Conservation (phyloP, 2,329 filamentous ascomycete species). For the Zymoseptoria tritici region DNA sequence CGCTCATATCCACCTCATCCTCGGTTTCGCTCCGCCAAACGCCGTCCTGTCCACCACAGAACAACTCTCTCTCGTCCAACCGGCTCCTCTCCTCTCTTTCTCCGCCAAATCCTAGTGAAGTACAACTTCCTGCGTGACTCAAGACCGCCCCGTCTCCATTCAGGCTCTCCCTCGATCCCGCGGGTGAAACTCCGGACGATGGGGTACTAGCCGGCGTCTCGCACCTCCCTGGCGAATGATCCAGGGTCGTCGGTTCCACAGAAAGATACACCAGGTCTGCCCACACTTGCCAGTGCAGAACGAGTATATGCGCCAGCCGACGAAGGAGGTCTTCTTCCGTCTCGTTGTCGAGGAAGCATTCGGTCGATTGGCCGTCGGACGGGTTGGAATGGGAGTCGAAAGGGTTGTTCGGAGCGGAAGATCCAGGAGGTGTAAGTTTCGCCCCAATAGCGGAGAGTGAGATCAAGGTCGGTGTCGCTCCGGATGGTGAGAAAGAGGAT, state of each 20-base stretch:
- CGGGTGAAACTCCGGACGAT: not conserved
- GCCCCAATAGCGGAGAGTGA: not conserved
- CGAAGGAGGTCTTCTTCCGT: slow-evolving; percentile 56
- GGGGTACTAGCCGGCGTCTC: not conserved
- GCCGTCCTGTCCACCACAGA: not conserved
- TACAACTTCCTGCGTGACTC: not conserved
- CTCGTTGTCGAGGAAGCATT: slow-evolving; percentile 11
- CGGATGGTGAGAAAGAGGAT: not conserved
- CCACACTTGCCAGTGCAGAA: slow-evolving; percentile 90
- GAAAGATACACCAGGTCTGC: slow-evolving; percentile 60
- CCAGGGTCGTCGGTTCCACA: not conserved
- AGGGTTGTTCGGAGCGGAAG: not conserved
- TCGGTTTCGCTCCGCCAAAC: not conserved
- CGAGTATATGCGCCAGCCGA: slow-evolving; percentile 71
- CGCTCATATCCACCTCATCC: not conserved
- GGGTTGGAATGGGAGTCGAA: not conserved
- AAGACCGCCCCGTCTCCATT: not conserved
- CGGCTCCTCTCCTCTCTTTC: not conserved
- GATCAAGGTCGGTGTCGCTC: not conserved
- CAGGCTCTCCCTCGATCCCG: not conserved
- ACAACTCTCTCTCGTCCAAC: not conserved
- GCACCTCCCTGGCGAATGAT: not conserved
- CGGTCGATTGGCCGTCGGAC: not conserved
- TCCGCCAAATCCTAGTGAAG: not conserved
- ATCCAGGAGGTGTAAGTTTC: not conserved